phyloP scores from a whole-genome alignment of 768 basidiomycete genomes.

The Tricholoma saponaceum region DNA sequence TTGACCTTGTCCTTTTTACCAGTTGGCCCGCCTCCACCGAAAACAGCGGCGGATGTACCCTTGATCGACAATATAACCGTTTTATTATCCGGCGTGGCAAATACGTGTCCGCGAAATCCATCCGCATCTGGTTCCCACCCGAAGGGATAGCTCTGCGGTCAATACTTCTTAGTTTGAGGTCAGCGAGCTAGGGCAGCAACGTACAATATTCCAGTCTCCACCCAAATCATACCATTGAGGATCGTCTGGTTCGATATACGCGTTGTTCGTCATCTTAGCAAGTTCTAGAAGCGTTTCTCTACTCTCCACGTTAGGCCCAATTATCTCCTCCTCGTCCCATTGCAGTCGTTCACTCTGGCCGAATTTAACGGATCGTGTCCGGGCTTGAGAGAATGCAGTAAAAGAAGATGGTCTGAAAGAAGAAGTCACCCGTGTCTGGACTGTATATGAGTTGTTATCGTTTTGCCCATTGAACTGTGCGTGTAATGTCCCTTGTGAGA shows the following conservation, averaged over 20 bases:
- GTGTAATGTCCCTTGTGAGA: constrained; percentile 16
- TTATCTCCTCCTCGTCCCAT: constrained; percentile 77
- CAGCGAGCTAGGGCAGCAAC: constrained; percentile 11
- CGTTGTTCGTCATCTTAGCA: constrained; percentile 95
- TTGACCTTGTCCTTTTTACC: constrained; percentile 88
- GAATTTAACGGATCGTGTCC: constrained; percentile 39
- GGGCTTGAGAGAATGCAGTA: constrained; percentile 37
- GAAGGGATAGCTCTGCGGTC: constrained; percentile 60
- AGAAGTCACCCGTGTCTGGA: constrained; percentile 33
- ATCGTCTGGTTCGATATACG: constrained; percentile 67
- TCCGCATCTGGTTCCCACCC: constrained; percentile 91
- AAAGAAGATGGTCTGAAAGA: constrained; percentile 48
- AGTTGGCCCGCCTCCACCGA: constrained; percentile 81
- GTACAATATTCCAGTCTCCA: constrained; percentile 57
- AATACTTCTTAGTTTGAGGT: constrained; percentile 2
- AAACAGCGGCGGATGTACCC: constrained; percentile 78
- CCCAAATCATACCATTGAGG: constrained; percentile 75
- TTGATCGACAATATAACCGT: constrained; percentile 90
- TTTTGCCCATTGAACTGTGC: constrained; percentile 2
- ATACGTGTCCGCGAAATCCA: constrained; percentile 89
- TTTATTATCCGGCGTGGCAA: constrained; percentile 76
- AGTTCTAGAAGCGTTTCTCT: constrained; percentile 74
- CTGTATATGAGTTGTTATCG: constrained; percentile 25
- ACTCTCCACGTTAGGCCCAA: constrained; percentile 72
- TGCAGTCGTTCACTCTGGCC: constrained; percentile 41